Evolutionary conservation across 2,329 filamentous ascomycete genomes (phyloP).

Genomic region (Diaporthe caulivora): DNA sequence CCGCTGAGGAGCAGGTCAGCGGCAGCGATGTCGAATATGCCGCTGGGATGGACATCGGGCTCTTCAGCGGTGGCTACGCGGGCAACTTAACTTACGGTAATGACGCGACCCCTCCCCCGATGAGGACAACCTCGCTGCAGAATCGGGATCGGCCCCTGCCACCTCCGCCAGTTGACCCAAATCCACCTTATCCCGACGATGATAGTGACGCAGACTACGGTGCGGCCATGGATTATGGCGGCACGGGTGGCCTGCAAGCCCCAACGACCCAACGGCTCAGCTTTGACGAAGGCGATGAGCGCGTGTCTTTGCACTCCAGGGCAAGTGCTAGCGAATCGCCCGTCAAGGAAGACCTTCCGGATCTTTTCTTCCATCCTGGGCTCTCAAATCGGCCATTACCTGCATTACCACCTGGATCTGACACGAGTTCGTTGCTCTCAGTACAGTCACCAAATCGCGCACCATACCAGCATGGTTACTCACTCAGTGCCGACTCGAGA

Average conservation of each 20-base stretch:
- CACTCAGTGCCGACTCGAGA: constrained; percentile 61
- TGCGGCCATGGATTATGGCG: constrained; percentile 86
- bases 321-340: constrained; percentile 75
- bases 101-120: constrained; percentile 56
- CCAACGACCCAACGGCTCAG: constrained; percentile 82
- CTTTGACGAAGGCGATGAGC: constrained; percentile 94
- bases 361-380: constrained; percentile 94
- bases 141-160: constrained; percentile 37
- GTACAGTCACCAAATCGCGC: constrained; percentile 59
- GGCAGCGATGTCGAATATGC: constrained; percentile 79
- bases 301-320: constrained; percentile 67
- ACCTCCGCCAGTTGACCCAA: constrained; percentile 52
- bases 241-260: constrained; percentile 88
- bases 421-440: constrained; percentile 67
- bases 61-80: constrained; percentile 79
- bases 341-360: constrained; percentile 80
- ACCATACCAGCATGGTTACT: constrained; percentile 62
- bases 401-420: constrained; percentile 72
- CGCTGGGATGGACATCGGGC: constrained; percentile 77
- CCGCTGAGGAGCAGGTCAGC: constrained; percentile 59
- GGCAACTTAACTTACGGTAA: constrained; percentile 65
- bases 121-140: constrained; percentile 47
- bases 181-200: constrained; percentile 57
- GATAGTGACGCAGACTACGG: constrained; percentile 49
- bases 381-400: constrained; percentile 75